Evolutionary conservation across 139 green algal species (phyloP).

Genomic region (Picochlorum sp.): DNA sequence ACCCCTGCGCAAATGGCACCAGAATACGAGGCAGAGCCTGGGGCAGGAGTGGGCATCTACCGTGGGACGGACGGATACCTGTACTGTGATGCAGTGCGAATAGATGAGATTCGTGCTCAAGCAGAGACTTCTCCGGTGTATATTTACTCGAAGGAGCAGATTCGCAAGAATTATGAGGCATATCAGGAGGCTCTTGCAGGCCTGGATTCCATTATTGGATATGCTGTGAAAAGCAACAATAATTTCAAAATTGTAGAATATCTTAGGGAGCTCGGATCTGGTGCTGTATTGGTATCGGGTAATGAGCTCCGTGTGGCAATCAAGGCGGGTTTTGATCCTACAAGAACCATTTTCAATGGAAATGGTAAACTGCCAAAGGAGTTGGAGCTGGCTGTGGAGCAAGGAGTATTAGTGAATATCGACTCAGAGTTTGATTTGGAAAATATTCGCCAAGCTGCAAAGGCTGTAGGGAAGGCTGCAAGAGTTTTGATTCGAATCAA

Average conservation of each 20-base stretch:
- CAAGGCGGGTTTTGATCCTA: slow-evolving; percentile 81
- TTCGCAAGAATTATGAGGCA: slow-evolving; percentile 56
- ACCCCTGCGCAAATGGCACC: not conserved
- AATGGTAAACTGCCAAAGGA: slow-evolving; percentile 93
- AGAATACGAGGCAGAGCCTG: slow-evolving; percentile 2
- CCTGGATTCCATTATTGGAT: slow-evolving; percentile 83
- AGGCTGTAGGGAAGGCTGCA: slow-evolving; percentile 33
- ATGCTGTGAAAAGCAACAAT: slow-evolving; percentile 98
- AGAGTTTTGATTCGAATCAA: slow-evolving; percentile 91
- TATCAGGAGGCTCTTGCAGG: slow-evolving; percentile 78
- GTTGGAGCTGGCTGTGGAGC: slow-evolving; percentile 73
- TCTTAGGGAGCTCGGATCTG: slow-evolving; percentile 50
- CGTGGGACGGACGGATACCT: slow-evolving; percentile 71
- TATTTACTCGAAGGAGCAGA: slow-evolving; percentile 72
- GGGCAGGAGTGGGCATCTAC: slow-evolving; percentile 54
- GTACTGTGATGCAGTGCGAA: slow-evolving; percentile 76
- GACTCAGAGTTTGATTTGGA: slow-evolving; percentile 95
- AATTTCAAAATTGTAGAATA: slow-evolving; percentile 81
- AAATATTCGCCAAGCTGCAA: slow-evolving; percentile 50
- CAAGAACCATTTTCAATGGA: slow-evolving; percentile 76
- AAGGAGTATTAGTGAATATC: slow-evolving; percentile 87
- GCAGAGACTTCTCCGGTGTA: slow-evolving; percentile 78
- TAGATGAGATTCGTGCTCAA: slow-evolving; percentile 72
- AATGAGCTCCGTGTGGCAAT: slow-evolving; percentile 88
- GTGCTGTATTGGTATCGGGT: slow-evolving; percentile 88